Evolutionary conservation across 768 basidiomycete species (phyloP), one percentile per base, ranked within the genome.

Genomic region (Astraeus odoratus): DNA sequence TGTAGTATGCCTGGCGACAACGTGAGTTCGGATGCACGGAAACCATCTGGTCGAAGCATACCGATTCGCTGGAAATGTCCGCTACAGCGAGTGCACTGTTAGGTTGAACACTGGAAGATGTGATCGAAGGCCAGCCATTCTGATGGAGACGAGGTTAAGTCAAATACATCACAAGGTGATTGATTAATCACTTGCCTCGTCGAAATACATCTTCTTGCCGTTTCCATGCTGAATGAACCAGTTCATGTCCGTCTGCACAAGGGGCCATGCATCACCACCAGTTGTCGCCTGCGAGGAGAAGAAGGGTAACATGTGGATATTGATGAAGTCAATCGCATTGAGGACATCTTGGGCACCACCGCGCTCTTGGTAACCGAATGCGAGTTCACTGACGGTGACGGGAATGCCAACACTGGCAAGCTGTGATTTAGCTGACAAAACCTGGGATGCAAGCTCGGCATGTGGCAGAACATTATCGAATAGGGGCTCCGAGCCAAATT

Each of bases 81-180:
- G 83, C 75, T 6, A 83, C 72, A 4, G 86, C 85, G 38, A 57
- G 48, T 0, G 70, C 68, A 50, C 77, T 82, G 57, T 86, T 87
- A 2, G 84, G 77, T 48, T 84, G 68, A 9, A 87, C 82, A 8
- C 76, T 68, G 1, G 58, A 27, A 15, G 74, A 86, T 1, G 80
- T 80, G 38, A 68, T 67, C 0, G 83, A 85, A 1, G 86, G 85
- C 85, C 84, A 87, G 30, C 85, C 83, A 57, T 86, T 87, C 85
- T 86, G 18, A n/a, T 13, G 12, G 12, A 2, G 31, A 38, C 24
- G 39, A 37, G 6, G 2, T 22, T 55, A 15, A 56, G 13, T 9
- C 19, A 26, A 16, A n/a, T 7, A 30, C 35, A 39, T 7, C 16
- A 20, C 5, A 20, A 23, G 34, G 31, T 15, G 0, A 16, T 34